Conservation (phyloP, 2,329 filamentous ascomycete species). For the Diaporthe batatas region DNA sequence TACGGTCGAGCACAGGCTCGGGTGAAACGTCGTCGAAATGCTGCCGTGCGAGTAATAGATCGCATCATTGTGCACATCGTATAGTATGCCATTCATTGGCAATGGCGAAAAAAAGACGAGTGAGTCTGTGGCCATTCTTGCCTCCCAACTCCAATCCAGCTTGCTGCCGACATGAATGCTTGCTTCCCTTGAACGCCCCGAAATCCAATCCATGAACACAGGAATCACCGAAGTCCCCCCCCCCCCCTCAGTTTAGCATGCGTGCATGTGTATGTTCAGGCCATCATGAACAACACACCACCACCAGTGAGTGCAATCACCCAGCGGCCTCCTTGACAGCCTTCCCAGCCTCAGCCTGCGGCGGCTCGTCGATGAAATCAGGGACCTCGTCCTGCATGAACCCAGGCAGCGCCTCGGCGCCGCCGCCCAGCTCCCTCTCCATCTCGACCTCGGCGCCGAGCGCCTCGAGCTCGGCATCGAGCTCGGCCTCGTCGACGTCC, state of each 20-base stretch:
- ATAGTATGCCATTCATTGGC: slow-evolving; percentile 11
- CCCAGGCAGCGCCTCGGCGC: slow-evolving; percentile 74
- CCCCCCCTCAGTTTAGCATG: not conserved
- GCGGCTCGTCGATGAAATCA: slow-evolving; percentile 93
- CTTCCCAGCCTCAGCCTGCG: slow-evolving; percentile 74
- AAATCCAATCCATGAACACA: not conserved
- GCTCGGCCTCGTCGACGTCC: slow-evolving; percentile 94
- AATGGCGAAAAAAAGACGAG: not conserved
- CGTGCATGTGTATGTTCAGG: not conserved
- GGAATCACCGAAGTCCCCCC: not conserved
- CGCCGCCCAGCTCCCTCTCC: slow-evolving; percentile 74
- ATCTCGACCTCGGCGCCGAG: slow-evolving; percentile 94
- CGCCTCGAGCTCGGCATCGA: slow-evolving; percentile 96
- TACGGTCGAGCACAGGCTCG: not conserved
- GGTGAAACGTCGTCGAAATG: not conserved
- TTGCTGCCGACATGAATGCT: slow-evolving; percentile 23
- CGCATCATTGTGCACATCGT: slow-evolving; percentile 14
- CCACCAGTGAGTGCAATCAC: slow-evolving; percentile 47
- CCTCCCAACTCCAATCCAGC: slow-evolving; percentile 30
- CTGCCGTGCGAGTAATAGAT: slow-evolving; percentile 17
- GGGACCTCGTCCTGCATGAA: slow-evolving; percentile 93
- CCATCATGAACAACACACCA: not conserved
- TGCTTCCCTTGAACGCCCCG: slow-evolving; percentile 39
- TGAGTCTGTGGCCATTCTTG: not conserved
- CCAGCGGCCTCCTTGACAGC: slow-evolving; percentile 81